Percentiles rank a stretch among this genome's conserved stretches.
phyloP scores from a whole-genome alignment of 2,329 filamentous ascomycete genomes.

The Thielaviopsis ethacetica region DNA sequence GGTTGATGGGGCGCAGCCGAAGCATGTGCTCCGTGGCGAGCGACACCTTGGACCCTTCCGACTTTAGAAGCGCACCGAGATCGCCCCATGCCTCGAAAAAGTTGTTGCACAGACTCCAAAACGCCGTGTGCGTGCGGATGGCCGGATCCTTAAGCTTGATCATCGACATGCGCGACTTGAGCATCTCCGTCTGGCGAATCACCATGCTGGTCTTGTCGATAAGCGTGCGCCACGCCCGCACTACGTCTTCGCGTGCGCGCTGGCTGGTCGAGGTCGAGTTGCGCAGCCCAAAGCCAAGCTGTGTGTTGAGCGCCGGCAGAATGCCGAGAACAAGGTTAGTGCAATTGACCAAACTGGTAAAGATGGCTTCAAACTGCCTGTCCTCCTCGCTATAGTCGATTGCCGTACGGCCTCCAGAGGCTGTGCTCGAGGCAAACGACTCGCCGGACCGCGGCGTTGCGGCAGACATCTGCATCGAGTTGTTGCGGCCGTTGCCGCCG shows the following conservation, averaged over 20 bases:
- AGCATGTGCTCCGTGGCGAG: slow-evolving; percentile 52
- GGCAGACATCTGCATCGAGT: slow-evolving; percentile 33
- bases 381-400: slow-evolving; percentile 62
- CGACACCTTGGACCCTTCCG: slow-evolving; percentile 28
- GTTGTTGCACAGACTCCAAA: slow-evolving; percentile 57
- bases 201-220: slow-evolving; percentile 55
- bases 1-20: slow-evolving; percentile 66
- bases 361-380: slow-evolving; percentile 66
- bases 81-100: slow-evolving; percentile 57
- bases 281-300: slow-evolving; percentile 48
- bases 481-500: slow-evolving; percentile 24
- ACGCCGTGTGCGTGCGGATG: slow-evolving; percentile 44
- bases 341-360: slow-evolving; percentile 55
- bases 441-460: slow-evolving; percentile 73
- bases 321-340: slow-evolving; percentile 57
- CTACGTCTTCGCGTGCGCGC: slow-evolving; percentile 36
- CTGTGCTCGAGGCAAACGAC: slow-evolving; percentile 47
- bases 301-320: slow-evolving; percentile 51
- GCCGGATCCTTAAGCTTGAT: slow-evolving; percentile 78
- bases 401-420: slow-evolving; percentile 31
- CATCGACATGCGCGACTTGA: slow-evolving; percentile 55
- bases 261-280: slow-evolving; percentile 47
- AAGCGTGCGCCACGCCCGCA: slow-evolving; percentile 52
- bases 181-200: slow-evolving; percentile 54
- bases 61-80: slow-evolving; percentile 44